Evolutionary conservation across 2,329 filamentous ascomycete genomes (phyloP), one percentile per base, ranked within the genome.

Genomic region (Aspergillus aculeatinus): DNA sequence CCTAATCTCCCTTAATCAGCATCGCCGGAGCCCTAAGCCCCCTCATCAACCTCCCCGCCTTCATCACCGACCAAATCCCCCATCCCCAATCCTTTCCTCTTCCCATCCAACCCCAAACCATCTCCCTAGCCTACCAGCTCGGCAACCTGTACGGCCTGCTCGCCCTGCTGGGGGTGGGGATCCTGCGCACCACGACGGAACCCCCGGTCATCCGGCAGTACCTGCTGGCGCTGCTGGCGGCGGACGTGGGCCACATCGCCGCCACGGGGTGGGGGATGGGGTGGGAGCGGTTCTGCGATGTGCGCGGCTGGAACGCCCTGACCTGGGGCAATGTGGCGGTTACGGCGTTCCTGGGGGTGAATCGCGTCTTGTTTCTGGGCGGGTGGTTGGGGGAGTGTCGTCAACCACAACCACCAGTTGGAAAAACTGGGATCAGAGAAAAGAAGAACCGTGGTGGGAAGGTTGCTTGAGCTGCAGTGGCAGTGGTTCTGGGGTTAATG

Each of bases 281-380:
- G 9, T 79, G 78, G 70, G 79, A 83, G 10, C 76, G 76, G 35
- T 80, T 85, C 51, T 63, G 83, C 49, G 81, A 85, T 65, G 74
- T 88, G 11, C 74, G 68, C 4, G 76, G 73, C 23, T 92, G 89
- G 89, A 91, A 90, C 71, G 77, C 82, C 35, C 83, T 89, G 79
- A 83, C 87, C n/a, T 90, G 86, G 85, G 89, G 89, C 2, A 92
- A 92, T 68, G 80, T 92, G 63, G 87, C 83, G 7, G 81, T 82
- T 53, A 91, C 89, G 27, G 83, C 74, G 0, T 84, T 85, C 56
- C 75, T 90, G 31, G 85, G 86, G 57, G 56, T 82, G 27, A 83
- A 83, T 59, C 80, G 87, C 48, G 77, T 82, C 19, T 76, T 80
- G 16, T 89, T 88, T 70, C 75, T 90, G 5, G 58, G 81, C 16